Evolutionary conservation across 148 eudicot species (phyloP).

Genomic region (Nyssa sinensis): DNA sequence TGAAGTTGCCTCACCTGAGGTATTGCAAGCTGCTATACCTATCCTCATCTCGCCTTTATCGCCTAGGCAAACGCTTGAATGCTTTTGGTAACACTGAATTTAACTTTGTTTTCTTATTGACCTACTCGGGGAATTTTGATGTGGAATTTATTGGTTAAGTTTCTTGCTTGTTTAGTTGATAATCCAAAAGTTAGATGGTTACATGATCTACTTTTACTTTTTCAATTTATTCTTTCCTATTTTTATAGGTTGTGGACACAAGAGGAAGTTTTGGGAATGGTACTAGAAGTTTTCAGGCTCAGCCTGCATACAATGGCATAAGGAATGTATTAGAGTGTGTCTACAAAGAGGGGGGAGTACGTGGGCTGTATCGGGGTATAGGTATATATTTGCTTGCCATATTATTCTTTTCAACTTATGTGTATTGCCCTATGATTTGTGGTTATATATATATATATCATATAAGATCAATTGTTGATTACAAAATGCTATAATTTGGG

Average conservation of each 20-base stretch:
- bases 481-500: neutral
- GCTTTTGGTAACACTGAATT: too few relatives aligned
- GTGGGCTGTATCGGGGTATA: slow-evolving; percentile 85
- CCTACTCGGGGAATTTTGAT: neutral
- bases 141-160: neutral
- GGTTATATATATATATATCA: neutral
- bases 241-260: slow-evolving; percentile 59
- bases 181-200: neutral
- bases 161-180: neutral
- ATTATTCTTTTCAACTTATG: neutral
- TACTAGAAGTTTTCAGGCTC: slow-evolving; percentile 25
- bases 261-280: slow-evolving; percentile 39
- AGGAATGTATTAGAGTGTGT: slow-evolving; percentile 68
- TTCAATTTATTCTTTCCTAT: neutral
- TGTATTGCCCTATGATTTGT: neutral
- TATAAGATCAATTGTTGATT: neutral
- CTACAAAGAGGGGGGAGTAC: slow-evolving; percentile 84
- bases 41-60: too few relatives aligned
- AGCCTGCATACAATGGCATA: slow-evolving; percentile 67
- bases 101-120: neutral
- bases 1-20: too few relatives aligned
- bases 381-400: slow-evolving; percentile 42
- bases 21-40: too few relatives aligned
- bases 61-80: too few relatives aligned
- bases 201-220: neutral